A percentile compares a stretch with the other conserved stretches of the same genome.
Evolutionary conservation across 2,329 filamentous ascomycete genomes (phyloP).

Genomic region (Arthroderma uncinatum): DNA sequence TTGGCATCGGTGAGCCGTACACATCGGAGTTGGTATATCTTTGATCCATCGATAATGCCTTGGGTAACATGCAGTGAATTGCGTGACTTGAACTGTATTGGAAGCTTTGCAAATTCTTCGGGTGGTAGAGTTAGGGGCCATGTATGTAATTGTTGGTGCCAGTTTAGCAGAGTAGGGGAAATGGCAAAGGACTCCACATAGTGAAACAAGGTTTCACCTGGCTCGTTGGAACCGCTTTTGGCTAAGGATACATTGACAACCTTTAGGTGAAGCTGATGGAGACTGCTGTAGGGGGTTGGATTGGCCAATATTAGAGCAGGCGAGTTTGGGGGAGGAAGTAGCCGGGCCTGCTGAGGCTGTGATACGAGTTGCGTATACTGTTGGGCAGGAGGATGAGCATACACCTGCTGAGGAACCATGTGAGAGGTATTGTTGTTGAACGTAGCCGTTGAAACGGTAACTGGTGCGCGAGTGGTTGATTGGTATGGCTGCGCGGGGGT

Average conservation of each 20-base stretch:
- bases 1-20: constrained; percentile 35
- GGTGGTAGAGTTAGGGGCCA: constrained; percentile 30
- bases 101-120: constrained; percentile 26
- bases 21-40: constrained; percentile 59
- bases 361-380: not conserved
- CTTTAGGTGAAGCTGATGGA: constrained; percentile 49
- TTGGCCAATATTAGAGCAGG: constrained; percentile 29
- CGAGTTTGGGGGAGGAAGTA: constrained; percentile 29
- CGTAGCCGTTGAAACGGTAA: not conserved
- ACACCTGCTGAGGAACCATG: not conserved
- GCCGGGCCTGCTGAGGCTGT: constrained; percentile 13
- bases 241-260: not conserved
- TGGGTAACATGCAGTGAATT: constrained; percentile 22
- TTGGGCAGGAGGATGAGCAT: not conserved
- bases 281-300: constrained; percentile 39
- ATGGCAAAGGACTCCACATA: constrained; percentile 27
- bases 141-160: constrained; percentile 18
- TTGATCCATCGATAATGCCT: constrained; percentile 41
- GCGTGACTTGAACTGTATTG: constrained; percentile 14
- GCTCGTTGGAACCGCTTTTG: not conserved
- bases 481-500: not conserved
- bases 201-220: constrained; percentile 23
- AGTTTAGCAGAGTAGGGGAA: constrained; percentile 23
- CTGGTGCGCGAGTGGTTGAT: not conserved
- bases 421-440: not conserved